Percentiles rank a stretch among this genome's conserved stretches.
Evolutionary conservation across 73 alveolate species (phyloP).

Genomic region (Paramecium sexaurelia): DNA sequence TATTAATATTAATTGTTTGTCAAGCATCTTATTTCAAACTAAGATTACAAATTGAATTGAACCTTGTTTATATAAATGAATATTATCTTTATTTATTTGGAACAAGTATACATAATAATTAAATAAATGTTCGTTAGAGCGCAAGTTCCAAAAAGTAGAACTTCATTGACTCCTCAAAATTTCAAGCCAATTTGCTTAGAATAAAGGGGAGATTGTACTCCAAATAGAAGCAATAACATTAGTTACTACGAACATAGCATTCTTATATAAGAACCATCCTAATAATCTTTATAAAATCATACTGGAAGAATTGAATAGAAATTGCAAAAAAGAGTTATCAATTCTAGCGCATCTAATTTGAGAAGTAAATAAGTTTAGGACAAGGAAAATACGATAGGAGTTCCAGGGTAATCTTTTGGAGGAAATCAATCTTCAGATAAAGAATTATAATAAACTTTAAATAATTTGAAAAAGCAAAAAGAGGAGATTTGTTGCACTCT

Average conservation of each 20-base stretch:
- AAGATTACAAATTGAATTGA: too few relatives aligned
- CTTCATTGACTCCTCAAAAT: slow-evolving; percentile 29
- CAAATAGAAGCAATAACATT: not conserved
- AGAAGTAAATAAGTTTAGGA: not conserved
- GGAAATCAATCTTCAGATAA: slow-evolving; percentile 30
- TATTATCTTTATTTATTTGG: not conserved
- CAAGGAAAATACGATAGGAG: slow-evolving; percentile 4
- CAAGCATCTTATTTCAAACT: too few relatives aligned
- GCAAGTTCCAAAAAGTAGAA: slow-evolving; percentile 11
- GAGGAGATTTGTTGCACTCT: slow-evolving; percentile 23
- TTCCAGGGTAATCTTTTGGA: slow-evolving; percentile 27
- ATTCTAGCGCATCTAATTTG: not conserved
- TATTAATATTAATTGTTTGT: too few relatives aligned
- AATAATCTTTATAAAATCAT: not conserved
- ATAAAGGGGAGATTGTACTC: slow-evolving; percentile 8
- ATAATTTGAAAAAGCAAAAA: not conserved
- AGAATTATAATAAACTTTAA: not conserved
- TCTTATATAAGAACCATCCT: slow-evolving; percentile 8
- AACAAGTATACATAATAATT: not conserved
- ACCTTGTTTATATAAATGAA: too few relatives aligned
- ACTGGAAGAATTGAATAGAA: slow-evolving; percentile 46
- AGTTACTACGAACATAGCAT: slow-evolving; percentile 32
- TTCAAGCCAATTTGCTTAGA: slow-evolving; percentile 37
- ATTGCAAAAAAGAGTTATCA: not conserved
- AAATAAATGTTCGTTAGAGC: slow-evolving; percentile 51